A percentile compares a stretch with the other conserved stretches of the same genome.
phyloP scores from a whole-genome alignment of 75 land plant species.

The Gnetum montanum region DNA sequence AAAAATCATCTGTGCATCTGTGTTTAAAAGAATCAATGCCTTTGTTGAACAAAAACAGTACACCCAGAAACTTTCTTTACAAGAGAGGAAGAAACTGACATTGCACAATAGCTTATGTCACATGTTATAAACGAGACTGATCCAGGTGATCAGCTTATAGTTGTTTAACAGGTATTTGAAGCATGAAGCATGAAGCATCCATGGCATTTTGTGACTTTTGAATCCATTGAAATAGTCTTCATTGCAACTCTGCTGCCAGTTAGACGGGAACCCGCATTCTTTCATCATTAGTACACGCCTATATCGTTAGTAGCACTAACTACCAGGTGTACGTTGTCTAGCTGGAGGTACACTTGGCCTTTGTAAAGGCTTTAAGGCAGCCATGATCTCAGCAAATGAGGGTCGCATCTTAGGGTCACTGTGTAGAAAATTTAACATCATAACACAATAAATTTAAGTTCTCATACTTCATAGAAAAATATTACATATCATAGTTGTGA shows the following conservation, averaged over 20 bases:
- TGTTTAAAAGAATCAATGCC: not conserved
- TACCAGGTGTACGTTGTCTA: not conserved
- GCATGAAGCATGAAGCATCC: too few species aligned
- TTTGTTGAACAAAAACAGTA: not conserved
- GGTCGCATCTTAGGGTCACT: slow-evolving; percentile 74
- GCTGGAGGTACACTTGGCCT: slow-evolving; percentile 33
- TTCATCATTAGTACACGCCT: not conserved
- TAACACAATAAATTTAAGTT: too few species aligned
- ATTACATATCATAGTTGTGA: too few species aligned
- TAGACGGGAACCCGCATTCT: not conserved
- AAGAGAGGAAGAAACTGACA: not conserved
- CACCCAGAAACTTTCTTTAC: not conserved
- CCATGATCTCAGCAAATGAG: slow-evolving; percentile 72
- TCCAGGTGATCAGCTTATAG: slow-evolving; percentile 1
- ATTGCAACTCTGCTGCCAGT: not conserved
- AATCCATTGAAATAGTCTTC: not conserved
- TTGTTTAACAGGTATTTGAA: too few species aligned
- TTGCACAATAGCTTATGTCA: not conserved
- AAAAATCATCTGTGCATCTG: slow-evolving; percentile 2
- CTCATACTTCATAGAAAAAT: too few species aligned
- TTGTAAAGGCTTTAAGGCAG: slow-evolving; percentile 54
- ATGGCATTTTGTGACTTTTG: too few species aligned
- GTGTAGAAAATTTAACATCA: slow-evolving; percentile 5
- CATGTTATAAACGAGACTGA: not conserved
- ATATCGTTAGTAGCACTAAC: not conserved